These are phyloP conservation scores for Aeschynomene evenia DNA, from an alignment of 306 rosid species.

Conservation along the genomic window DNA sequence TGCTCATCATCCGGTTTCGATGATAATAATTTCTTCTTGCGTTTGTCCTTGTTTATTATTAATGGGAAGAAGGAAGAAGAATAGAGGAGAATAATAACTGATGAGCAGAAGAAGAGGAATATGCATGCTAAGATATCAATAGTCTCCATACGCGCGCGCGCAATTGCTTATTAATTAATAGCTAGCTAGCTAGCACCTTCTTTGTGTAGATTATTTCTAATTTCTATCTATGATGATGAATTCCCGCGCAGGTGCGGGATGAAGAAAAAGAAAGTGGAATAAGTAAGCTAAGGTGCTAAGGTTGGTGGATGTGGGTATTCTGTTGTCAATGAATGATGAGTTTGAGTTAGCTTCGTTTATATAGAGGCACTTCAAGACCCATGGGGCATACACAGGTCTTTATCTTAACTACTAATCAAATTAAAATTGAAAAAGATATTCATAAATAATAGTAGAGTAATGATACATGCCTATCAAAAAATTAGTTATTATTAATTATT, in stretches of 20 bases:
- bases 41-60: conserved; percentile 38
- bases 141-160: conserved; percentile 53
- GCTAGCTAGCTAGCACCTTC: not conserved
- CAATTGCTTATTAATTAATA: not conserved
- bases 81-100: too few species aligned
- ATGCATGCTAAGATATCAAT: conserved; percentile 24
- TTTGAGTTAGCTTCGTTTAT: conserved; percentile 30
- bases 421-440: not conserved
- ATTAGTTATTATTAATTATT: too few species aligned
- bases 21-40: too few species aligned
- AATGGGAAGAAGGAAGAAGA: conserved; percentile 32
- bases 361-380: conserved; percentile 21
- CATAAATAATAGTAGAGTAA: too few species aligned
- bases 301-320: not conserved
- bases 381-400: not conserved
- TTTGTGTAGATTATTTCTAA: too few species aligned
- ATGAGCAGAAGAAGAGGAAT: conserved; percentile 49
- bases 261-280: conserved; percentile 10
- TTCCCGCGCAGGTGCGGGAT: conserved; percentile 1
- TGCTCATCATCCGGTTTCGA: too few species aligned
- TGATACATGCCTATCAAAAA: too few species aligned
- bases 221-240: not conserved
- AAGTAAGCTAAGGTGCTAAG: not conserved
- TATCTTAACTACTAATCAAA: conserved; percentile 1
- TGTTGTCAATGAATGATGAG: conserved; percentile 7